Evolutionary conservation across 2,329 filamentous ascomycete species (phyloP), one percentile per base, ranked within the genome.

Genomic region (Coleophoma crateriformis): DNA sequence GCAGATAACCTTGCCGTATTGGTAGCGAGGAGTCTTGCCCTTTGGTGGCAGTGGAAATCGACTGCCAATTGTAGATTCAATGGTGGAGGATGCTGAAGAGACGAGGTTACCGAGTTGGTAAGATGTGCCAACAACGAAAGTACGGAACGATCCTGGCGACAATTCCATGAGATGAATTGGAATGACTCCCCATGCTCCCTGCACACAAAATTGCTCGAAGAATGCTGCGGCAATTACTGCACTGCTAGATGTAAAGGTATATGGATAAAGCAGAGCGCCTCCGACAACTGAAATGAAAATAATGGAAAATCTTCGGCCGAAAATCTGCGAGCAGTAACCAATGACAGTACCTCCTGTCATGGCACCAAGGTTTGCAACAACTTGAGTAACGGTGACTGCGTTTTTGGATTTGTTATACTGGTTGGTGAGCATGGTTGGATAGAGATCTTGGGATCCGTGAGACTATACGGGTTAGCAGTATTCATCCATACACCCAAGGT

Each of bases 1-100:
- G 63, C 85, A 89, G 55, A 95, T 92, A 10, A 95, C 89, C 58
- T 84, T 84, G 37, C 88, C 89, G 58, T 95, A 95, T 51, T 88
- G 71, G 65, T 85, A 89, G 3, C 85, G 73, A 43, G 68, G 66
- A 0, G 71, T 75, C 1, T 68, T 64, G 15, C 74, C 65, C 1
- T 76, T 77, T 0, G 79, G 71, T 0, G 82, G 74, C 3, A 95
- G 74, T 0, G 88, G 88, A 65, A 89, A 94, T 79, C 70, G 77
- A 61, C 90, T 85, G 1, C 87, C 76, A 46, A 90, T 76, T 12
- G 84, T 85, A 52, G 90, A 89, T 62, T 90, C 84, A 44, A 91
- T 90, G 65, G 90, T 87, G 0, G 87, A 82, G 0, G 81, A 84
- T 0, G 85, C 85, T 0, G 82, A 84, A 1, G 82, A 85, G 47